Conservation (phyloP, 2,329 filamentous ascomycete species). For the Penicillium sp. region DNA sequence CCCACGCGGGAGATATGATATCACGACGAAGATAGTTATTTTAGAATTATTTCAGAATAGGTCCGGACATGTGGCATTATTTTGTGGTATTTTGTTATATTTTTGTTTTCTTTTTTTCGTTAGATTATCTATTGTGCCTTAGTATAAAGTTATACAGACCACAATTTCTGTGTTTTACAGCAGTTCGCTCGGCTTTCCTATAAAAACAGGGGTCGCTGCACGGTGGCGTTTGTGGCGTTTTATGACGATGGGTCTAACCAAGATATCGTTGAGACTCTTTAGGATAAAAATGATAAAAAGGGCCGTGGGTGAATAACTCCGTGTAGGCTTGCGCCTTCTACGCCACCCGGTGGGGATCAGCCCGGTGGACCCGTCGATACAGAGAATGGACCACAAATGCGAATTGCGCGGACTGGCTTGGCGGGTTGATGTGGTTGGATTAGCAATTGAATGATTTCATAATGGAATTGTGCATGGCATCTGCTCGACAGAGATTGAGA, state of each 20-base stretch:
- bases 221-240: background rate
- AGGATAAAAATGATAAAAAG: background rate
- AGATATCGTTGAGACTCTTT: background rate
- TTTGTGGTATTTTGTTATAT: no score
- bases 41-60: no score
- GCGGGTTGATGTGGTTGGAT: background rate
- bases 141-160: no score
- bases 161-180: no score
- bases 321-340: background rate
- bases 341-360: constrained; percentile 14
- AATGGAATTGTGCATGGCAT: background rate
- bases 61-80: no score
- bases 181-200: background rate
- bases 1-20: background rate
- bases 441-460: background rate
- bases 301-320: background rate
- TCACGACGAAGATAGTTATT: background rate
- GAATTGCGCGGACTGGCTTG: background rate
- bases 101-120: background rate
- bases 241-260: background rate
- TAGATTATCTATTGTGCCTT: no score
- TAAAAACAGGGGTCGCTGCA: background rate
- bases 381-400: background rate
- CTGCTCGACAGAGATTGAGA: no score
- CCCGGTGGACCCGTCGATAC: background rate